These are phyloP conservation scores for Linderniella brevidens DNA, from an alignment of 257 asterid species.

Conservation along the genomic window DNA sequence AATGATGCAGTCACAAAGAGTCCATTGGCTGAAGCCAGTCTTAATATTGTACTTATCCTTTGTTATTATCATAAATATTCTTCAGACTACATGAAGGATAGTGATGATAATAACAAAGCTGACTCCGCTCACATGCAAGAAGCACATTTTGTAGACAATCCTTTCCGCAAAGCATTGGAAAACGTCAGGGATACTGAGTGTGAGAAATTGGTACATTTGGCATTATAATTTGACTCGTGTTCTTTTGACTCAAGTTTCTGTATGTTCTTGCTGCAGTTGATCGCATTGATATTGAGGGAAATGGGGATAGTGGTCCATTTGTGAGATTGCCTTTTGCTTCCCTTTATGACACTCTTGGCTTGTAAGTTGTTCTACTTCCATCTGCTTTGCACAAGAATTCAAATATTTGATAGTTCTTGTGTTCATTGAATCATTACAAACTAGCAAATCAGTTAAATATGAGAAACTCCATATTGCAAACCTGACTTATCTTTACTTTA, in stretches of 20 bases:
- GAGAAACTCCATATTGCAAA: too few species aligned
- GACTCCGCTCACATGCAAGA: conserved; percentile 48
- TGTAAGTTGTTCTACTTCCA: conserved; percentile 31
- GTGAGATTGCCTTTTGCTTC: conserved; percentile 84
- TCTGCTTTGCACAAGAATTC: conserved; percentile 7
- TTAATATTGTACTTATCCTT: conserved; percentile 66
- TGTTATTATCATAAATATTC: conserved; percentile 49
- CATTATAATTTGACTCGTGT: conserved; percentile 25
- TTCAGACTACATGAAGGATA: conserved; percentile 40
- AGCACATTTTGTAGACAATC: conserved; percentile 55
- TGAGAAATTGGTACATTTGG: conserved; percentile 25
- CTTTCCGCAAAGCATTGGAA: conserved; percentile 67
- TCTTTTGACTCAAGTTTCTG: conserved; percentile 6
- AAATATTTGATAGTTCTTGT: conserved; percentile 2
- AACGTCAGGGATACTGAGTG: conserved; percentile 78
- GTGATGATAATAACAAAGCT: conserved; percentile 24
- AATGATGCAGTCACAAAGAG: conserved; percentile 58
- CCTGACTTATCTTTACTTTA: too few species aligned
- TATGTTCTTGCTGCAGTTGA: conserved; percentile 48
- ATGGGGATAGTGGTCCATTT: conserved; percentile 44
- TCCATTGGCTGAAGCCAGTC: conserved; percentile 71
- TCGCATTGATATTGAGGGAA: conserved; percentile 66
- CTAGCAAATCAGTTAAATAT: too few species aligned
- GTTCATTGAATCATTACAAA: too few species aligned
- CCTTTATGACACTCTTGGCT: conserved; percentile 80